Conservation (phyloP, 805 yeast species). For the Priceomyces fermenticarens region DNA sequence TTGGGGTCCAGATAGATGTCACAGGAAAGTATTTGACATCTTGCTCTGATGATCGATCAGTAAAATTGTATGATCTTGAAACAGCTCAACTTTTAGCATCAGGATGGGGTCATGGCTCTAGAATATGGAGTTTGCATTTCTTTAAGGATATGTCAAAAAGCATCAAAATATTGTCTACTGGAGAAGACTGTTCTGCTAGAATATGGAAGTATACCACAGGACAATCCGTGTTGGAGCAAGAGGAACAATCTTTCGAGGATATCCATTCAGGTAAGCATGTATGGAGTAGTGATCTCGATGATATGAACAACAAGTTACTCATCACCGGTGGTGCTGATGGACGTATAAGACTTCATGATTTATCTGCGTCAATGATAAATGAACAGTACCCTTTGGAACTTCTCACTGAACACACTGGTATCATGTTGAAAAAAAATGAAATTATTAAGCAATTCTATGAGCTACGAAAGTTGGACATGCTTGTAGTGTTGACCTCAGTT, state of each 20-base stretch:
- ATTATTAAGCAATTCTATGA: constrained; percentile 59
- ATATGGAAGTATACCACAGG: constrained; percentile 56
- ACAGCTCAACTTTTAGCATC: constrained; percentile 61
- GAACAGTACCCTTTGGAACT: constrained; percentile 25
- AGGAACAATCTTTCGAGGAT: constrained; percentile 46
- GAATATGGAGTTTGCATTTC: constrained; percentile 84
- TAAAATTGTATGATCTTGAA: constrained; percentile 66
- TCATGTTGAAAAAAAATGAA: constrained; percentile 44
- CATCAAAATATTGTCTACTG: constrained; percentile 62
- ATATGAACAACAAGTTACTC: constrained; percentile 40
- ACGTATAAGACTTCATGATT: constrained; percentile 61
- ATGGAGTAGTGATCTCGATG: constrained; percentile 72
- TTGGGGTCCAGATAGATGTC: constrained; percentile 65
- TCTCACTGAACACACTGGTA: constrained; percentile 25
- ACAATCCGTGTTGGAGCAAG: constrained; percentile 33
- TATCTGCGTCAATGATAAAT: constrained; percentile 20
- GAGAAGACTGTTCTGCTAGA: constrained; percentile 79
- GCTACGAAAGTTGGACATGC: constrained; percentile 37
- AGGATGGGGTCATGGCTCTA: constrained; percentile 96
- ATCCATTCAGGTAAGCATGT: constrained; percentile 82
- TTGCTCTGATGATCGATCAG: constrained; percentile 93
- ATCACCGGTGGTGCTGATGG: constrained; percentile 97
- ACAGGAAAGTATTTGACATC: constrained; percentile 59
- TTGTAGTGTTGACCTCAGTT: constrained; percentile 53
- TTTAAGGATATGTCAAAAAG: constrained; percentile 23